Evolutionary conservation across 768 basidiomycete genomes (phyloP).

Genomic region (Trametes coccinea): DNA sequence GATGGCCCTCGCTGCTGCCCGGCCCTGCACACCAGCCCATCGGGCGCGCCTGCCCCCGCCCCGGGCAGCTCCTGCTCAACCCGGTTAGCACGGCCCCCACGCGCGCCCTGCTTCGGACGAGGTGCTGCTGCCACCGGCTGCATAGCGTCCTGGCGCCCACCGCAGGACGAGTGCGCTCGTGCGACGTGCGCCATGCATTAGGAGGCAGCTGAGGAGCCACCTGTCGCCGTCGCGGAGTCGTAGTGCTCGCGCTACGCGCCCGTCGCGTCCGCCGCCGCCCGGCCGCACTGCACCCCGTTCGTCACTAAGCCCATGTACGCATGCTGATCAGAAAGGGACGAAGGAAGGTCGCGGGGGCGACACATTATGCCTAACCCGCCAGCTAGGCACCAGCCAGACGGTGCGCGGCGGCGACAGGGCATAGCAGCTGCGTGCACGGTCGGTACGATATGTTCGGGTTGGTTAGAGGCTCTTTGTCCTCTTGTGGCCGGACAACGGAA

Average conservation of each 20-base stretch:
- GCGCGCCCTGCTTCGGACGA: not conserved
- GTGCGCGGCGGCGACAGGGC: not conserved
- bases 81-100: constrained; percentile 19
- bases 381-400: not conserved
- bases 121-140: not conserved
- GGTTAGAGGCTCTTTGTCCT: not conserved
- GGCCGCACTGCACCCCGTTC: no score
- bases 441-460: not conserved
- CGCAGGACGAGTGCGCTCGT: no score
- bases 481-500: not conserved
- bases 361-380: not conserved
- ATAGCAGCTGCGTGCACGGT: not conserved
- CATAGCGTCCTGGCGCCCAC: not conserved
- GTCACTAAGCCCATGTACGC: not conserved
- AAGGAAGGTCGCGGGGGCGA: not conserved
- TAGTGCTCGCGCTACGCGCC: not conserved
- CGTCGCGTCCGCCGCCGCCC: no score
- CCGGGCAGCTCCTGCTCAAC: constrained; percentile 12
- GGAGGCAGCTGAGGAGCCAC: not conserved
- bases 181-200: no score
- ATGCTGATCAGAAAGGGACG: not conserved
- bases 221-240: constrained; percentile 1
- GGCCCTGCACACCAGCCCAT: not conserved
- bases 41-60: not conserved
- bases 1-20: no score